Base-by-base conservation (phyloP, 2,329 filamentous ascomycete genomes). In the Helotiales sp. region DNA sequence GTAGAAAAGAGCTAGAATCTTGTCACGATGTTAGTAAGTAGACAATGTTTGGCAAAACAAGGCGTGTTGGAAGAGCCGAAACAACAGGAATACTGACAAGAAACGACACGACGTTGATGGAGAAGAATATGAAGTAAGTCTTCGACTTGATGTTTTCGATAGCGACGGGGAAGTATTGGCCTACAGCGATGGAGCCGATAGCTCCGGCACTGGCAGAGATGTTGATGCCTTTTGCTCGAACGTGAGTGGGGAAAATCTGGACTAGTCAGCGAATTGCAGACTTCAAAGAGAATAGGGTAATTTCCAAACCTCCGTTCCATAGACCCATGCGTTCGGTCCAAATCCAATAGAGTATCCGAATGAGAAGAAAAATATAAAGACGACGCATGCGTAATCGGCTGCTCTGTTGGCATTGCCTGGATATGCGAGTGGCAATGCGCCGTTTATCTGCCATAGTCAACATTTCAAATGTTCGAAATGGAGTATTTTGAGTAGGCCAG, bases 101-200 rank as follows among this genome's bases (percentile, higher is more conserved):
- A 20, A 84, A 79, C 63, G 81, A 85, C 13, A 78, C 75, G 6
- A 85, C 61, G 70, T 86, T 86, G 28, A 85, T 78, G 7, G 78
- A 78, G 81, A 86, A 86, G 72, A 88, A 87, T 68, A 87, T 83
- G 69, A 87, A 87, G 74, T 87, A 87, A 2, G 86, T 82, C 22
- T 80, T 80, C 13, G 82, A 82, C 2, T 85, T 84, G 22, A 87
- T 78, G 2, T 76, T 79, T 32, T 80, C 78, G 54, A 86, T 82
- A 4, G 84, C 85, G 0, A 87, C 78, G 1, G 85, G 85, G 85
- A 86, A 88, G 13, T 84, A 80, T 65, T 87, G 83, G 0, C 84
- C 81, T 1, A 84, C 83, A 30, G 86, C 77, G 59, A 87, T 82
- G 30, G 85, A 84, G 0, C 85, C 86, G 43, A 87, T 80, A n/a